Evolutionary conservation across 2,329 filamentous ascomycete species (phyloP), one percentile per base, ranked within the genome.

Genomic region (Monosporascus sp.): DNA sequence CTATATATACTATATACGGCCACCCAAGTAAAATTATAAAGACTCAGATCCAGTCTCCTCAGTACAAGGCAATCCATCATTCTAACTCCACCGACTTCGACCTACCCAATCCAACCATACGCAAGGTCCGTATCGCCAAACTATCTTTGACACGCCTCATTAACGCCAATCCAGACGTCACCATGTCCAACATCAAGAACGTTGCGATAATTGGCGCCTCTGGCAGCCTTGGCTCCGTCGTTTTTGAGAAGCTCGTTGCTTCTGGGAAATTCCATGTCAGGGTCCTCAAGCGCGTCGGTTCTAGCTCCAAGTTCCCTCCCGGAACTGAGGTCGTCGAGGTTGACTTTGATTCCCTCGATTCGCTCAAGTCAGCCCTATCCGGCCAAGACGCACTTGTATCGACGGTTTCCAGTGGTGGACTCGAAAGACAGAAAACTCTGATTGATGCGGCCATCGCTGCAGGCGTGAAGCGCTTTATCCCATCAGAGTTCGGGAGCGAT

Each of bases 391-490:
- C 78, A 1, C 72, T 86, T 18, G 65, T 86, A 28, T 71, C 72
- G 2, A 70, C 75, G 1, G 68, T 82, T 41, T 69, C 70, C 22
- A 64, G 75, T 11, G 17, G 8, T 0, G 60, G 53, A 3, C 3
- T 60, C 17, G 75, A 81, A 55, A 65, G 67, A 18, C 79, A 83
- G 57, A 66, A 69, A 20, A 70, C 70, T 37, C 70, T 86, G 46
- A 74, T 86, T 45, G 78, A 86, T 35, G 85, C 83, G 1, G 78
- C 82, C 35, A 70, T 82, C 28, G 75, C 75, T 4, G 81, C 82
- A 3, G 82, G 83, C 5, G 81, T 87, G 0, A 74, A 82, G 63
- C 76, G 82, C 14, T 84, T 86, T 70, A 68, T 87, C 35, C 82
- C 84, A 2, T 79, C 79, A 2, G 83, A 87, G 55, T 87, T 77